phyloP scores from a whole-genome alignment of 495 filamentous ascomycete species.

The Penicillium nucicola region DNA sequence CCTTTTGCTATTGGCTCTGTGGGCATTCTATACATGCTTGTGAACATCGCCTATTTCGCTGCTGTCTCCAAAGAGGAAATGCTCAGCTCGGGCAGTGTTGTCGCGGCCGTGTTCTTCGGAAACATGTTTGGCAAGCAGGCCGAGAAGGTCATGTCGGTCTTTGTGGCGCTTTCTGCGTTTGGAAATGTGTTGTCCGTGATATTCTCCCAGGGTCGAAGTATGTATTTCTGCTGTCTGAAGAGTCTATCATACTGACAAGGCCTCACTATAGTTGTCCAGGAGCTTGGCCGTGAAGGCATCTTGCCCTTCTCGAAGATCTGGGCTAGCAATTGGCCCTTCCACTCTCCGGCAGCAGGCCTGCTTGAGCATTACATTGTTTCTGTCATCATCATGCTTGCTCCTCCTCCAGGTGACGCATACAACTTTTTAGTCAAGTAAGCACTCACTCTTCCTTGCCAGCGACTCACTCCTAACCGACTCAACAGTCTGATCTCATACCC shows the following conservation, averaged over 20 bases:
- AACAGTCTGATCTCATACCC: constrained; percentile 58
- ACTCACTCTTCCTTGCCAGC: background rate
- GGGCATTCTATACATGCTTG: constrained; percentile 63
- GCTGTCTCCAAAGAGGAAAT: constrained; percentile 64
- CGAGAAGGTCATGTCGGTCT: constrained; percentile 61
- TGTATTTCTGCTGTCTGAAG: constrained; percentile 7
- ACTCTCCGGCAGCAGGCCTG: constrained; percentile 58
- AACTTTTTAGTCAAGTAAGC: constrained; percentile 60
- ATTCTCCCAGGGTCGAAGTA: constrained; percentile 63
- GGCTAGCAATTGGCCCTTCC: constrained; percentile 63
- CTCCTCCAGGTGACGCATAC: constrained; percentile 62
- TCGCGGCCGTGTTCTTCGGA: constrained; percentile 63
- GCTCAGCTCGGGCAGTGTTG: constrained; percentile 53
- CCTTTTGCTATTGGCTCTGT: constrained; percentile 59
- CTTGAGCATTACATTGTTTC: constrained; percentile 61
- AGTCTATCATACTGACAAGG: background rate
- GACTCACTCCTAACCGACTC: constrained; percentile 20
- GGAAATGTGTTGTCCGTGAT: constrained; percentile 69
- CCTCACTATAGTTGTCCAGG: constrained; percentile 47
- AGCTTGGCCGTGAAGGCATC: constrained; percentile 64
- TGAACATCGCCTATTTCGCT: constrained; percentile 71
- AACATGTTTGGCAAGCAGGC: constrained; percentile 62
- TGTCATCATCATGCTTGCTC: constrained; percentile 58
- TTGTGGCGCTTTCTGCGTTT: constrained; percentile 69
- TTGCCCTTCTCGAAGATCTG: constrained; percentile 59